These are phyloP conservation scores for Crassisporium funariophilum DNA, from an alignment of 768 basidiomycete species.

Conservation along the genomic window DNA sequence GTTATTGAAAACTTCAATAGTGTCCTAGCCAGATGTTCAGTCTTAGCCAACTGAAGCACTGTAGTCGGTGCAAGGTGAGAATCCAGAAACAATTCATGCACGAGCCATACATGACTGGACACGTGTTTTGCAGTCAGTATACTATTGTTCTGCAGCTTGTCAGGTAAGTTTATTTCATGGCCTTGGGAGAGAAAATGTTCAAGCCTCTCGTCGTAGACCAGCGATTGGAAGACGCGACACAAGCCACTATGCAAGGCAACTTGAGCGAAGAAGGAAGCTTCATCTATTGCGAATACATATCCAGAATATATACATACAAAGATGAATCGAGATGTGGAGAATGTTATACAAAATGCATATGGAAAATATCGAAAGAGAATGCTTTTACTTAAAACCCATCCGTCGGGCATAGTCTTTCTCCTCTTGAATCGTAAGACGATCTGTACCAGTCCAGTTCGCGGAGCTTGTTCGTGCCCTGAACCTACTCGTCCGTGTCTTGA, in stretches of 20 bases:
- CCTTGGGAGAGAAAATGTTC: no score
- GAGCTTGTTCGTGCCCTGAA: slow-evolving; percentile 92
- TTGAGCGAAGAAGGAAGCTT: slow-evolving; percentile 1
- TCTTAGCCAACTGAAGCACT: slow-evolving; percentile 7
- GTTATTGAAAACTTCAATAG: slow-evolving; percentile 1
- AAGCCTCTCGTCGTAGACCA: background rate
- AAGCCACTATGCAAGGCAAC: slow-evolving; percentile 10
- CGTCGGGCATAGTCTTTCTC: slow-evolving; percentile 83
- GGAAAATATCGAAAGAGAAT: slow-evolving; percentile 22
- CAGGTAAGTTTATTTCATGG: slow-evolving; percentile 6
- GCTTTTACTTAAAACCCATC: slow-evolving; percentile 76
- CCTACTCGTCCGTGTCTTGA: slow-evolving; percentile 72
- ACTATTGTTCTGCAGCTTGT: slow-evolving; percentile 11
- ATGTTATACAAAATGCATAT: slow-evolving; percentile 2
- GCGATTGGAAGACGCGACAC: slow-evolving; percentile 15
- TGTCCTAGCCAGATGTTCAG: slow-evolving; percentile 9
- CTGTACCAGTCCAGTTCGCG: slow-evolving; percentile 96
- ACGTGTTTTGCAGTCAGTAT: slow-evolving; percentile 7
- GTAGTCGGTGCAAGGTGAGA: slow-evolving; percentile 12
- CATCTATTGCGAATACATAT: background rate
- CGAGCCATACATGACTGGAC: background rate
- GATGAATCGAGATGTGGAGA: background rate
- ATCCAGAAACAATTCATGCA: background rate
- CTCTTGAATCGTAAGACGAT: slow-evolving; percentile 81
- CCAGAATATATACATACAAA: background rate